Evolutionary conservation across 2,329 filamentous ascomycete species (phyloP), one percentile per base, ranked within the genome.

Genomic region (Sporothrix curviconia): DNA sequence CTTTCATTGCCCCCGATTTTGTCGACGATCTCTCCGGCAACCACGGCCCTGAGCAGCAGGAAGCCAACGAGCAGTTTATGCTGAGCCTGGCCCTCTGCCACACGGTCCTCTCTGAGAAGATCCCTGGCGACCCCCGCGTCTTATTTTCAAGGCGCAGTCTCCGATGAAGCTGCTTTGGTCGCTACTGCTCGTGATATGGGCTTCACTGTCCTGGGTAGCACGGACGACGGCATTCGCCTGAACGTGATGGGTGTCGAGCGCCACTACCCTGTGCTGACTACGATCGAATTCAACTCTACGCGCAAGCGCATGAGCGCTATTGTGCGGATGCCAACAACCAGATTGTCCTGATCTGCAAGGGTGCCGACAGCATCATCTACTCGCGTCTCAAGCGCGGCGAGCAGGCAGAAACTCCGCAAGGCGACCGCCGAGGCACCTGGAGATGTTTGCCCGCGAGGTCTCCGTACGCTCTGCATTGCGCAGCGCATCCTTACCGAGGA

Each of bases 231-330:
- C 54, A 87, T 99, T 61, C 83, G 89, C 54, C 68, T 99, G 56
- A 96, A 96, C 63, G 80, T 95, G 7, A 82, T 95, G 76, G 95
- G 94, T 50, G 81, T 91, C 66, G 91, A 97, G 64, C 82, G 84
- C 47, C 84, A 87, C 61, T 99, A 94, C 69, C 86, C 85, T 15
- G 87, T 99, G 32, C 81, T 99, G 49, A 97, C 96, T 72, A 96
- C 89, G 1, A 86, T 99, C 37, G 94, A 99, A 69, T 99, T 99
- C 77, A 97, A 97, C 70, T 97, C 92, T 0, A 91, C 87, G 43
- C 83, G 94, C 66, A 99, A 99, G 75, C 84, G 94, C 64, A 99
- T 99, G 94, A 97, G 92, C 72, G 90, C 92, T 2, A 96, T 99
- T 64, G 85, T 99, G 52, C 83, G 89, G 58, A 96, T 97, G 91